A percentile compares a stretch with the other conserved stretches of the same genome.
phyloP scores from a whole-genome alignment of 768 basidiomycete species.

The Lactifluus rugatus region DNA sequence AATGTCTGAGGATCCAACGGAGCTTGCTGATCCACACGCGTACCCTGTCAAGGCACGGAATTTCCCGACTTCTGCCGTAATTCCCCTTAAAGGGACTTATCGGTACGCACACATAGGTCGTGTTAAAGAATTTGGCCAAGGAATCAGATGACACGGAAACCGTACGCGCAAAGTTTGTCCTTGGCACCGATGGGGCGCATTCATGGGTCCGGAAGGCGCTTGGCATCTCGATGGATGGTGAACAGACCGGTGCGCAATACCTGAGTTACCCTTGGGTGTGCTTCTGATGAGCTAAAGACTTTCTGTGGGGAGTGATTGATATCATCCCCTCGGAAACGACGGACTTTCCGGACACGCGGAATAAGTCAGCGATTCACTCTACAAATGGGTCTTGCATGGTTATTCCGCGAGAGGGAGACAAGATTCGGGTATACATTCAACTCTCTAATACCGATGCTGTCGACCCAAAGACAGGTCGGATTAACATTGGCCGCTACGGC shows the following conservation, averaged over 20 bases:
- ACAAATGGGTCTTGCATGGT: conserved; percentile 40
- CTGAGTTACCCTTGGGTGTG: not conserved
- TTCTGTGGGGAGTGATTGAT: conserved; percentile 77
- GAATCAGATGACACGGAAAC: conserved; percentile 38
- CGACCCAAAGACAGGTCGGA: conserved; percentile 31
- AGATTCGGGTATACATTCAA: conserved; percentile 44
- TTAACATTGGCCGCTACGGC: conserved; percentile 32
- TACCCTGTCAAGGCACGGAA: conserved; percentile 28
- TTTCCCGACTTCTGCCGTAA: not conserved
- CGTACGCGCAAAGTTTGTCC: conserved; percentile 61
- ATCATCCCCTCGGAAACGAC: conserved; percentile 33
- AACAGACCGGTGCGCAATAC: conserved; percentile 38
- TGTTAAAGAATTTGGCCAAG: conserved; percentile 34
- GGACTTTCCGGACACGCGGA: conserved; percentile 46
- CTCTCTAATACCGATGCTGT: conserved; percentile 33
- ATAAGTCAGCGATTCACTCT: conserved; percentile 41
- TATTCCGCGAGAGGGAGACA: conserved; percentile 41
- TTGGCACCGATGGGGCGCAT: conserved; percentile 75
- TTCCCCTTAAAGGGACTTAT: not conserved
- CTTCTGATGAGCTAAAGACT: conserved; percentile 33
- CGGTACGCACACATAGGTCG: conserved; percentile 32
- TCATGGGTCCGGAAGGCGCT: conserved; percentile 71
- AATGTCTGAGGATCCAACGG: conserved; percentile 33
- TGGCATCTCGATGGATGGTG: conserved; percentile 64
- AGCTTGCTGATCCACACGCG: conserved; percentile 20